Evolutionary conservation across 2,329 filamentous ascomycete species (phyloP).

Genomic region (Spiromastix sp.): DNA sequence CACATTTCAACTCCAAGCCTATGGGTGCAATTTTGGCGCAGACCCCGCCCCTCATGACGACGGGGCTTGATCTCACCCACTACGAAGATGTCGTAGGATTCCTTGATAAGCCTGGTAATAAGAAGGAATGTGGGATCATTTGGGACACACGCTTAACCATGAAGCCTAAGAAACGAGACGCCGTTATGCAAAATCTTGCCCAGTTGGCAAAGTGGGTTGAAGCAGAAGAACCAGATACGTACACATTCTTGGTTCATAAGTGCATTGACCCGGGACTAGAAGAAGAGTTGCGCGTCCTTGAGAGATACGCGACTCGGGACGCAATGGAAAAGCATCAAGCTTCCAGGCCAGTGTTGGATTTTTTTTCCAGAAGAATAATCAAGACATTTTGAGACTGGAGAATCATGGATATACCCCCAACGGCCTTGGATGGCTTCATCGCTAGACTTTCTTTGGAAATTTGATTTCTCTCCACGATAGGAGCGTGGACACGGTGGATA

Average conservation of each 20-base stretch:
- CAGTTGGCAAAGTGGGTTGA: constrained; percentile 11
- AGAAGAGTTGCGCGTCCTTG: neutral
- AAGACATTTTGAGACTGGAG: neutral
- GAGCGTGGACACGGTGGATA: too few species aligned
- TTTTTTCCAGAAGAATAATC: neutral
- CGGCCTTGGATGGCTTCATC: neutral
- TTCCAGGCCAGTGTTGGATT: neutral
- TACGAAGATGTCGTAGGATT: constrained; percentile 21
- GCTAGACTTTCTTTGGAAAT: too few species aligned
- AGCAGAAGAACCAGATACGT: constrained; percentile 2
- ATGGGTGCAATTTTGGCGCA: constrained; percentile 21
- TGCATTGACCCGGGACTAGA: neutral
- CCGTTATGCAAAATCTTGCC: constrained; percentile 7
- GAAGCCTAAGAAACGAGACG: constrained; percentile 8
- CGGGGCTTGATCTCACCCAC: constrained; percentile 25
- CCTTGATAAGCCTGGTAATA: constrained; percentile 17
- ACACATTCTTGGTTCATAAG: neutral
- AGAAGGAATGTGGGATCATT: constrained; percentile 19
- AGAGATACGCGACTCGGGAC: neutral
- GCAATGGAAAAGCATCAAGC: neutral
- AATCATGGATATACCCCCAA: neutral
- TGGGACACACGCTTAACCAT: constrained; percentile 20
- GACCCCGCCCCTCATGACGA: constrained; percentile 20
- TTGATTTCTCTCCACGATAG: too few species aligned
- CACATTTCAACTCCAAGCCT: constrained; percentile 21